These are phyloP conservation scores for Endogone sp. DNA, from an alignment of 192 early-diverging fungal species.

Conservation along the genomic window DNA sequence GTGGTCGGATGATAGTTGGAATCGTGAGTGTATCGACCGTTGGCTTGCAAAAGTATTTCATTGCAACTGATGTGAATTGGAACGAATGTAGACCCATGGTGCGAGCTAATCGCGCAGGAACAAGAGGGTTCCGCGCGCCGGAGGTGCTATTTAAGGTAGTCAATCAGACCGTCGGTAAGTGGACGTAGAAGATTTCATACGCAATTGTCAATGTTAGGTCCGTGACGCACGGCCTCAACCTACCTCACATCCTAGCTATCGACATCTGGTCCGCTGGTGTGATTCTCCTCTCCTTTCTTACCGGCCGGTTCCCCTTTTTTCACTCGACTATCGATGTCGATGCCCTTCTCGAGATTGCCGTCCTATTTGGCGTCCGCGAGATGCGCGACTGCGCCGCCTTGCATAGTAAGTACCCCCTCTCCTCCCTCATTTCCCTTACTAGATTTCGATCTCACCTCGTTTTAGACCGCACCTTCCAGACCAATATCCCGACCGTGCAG, in stretches of 20 bases:
- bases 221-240: background rate
- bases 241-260: slow-evolving; percentile 54
- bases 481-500: slow-evolving; percentile 45
- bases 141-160: slow-evolving; percentile 83
- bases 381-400: slow-evolving; percentile 67
- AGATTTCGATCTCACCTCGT: background rate
- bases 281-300: slow-evolving; percentile 74
- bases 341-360: slow-evolving; percentile 78
- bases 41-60: too few relatives aligned
- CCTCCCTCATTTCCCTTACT: background rate
- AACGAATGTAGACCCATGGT: slow-evolving; percentile 57
- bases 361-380: slow-evolving; percentile 70
- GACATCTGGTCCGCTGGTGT: slow-evolving; percentile 95
- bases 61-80: too few relatives aligned
- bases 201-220: background rate
- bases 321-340: slow-evolving; percentile 82
- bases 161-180: slow-evolving; percentile 70
- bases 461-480: slow-evolving; percentile 53
- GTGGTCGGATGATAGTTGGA: too few relatives aligned
- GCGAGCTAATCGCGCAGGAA: slow-evolving; percentile 84
- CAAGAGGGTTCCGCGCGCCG: slow-evolving; percentile 89
- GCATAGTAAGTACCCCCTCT: slow-evolving; percentile 46
- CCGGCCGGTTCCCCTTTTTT: slow-evolving; percentile 88
- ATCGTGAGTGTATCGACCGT: too few relatives aligned
- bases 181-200: too few relatives aligned